Evolutionary conservation across 2,329 filamentous ascomycete genomes (phyloP).

Genomic region (Alternaria triticimaculans): DNA sequence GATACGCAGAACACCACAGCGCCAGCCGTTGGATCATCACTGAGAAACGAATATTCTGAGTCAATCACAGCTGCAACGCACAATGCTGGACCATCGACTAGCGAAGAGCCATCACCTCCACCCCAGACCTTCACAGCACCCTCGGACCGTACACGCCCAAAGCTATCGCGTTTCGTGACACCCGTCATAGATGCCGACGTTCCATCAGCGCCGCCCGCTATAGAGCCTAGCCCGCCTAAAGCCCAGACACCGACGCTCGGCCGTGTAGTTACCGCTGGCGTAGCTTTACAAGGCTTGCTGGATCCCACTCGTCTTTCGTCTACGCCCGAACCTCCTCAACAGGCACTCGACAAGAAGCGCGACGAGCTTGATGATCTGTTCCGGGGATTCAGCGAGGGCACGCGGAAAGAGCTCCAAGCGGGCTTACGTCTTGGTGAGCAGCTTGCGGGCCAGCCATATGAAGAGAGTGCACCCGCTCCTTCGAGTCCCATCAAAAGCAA

Average conservation of each 20-base stretch:
- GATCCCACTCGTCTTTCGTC: slow-evolving; percentile 39
- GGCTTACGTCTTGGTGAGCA: slow-evolving; percentile 49
- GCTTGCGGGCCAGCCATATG: slow-evolving; percentile 34
- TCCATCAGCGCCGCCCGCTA: slow-evolving; percentile 40
- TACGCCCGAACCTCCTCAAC: slow-evolving; percentile 36
- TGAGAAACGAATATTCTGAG: slow-evolving; percentile 21
- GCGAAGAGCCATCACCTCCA: slow-evolving; percentile 13
- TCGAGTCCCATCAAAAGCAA: slow-evolving; percentile 27
- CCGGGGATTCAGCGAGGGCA: slow-evolving; percentile 49
- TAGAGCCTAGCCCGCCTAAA: slow-evolving; percentile 31
- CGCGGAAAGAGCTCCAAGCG: slow-evolving; percentile 47
- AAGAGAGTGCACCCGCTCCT: slow-evolving; percentile 19
- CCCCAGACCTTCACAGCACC: slow-evolving; percentile 7
- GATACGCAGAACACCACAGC: slow-evolving; percentile 8
- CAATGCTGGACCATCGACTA: not conserved
- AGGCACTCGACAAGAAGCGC: slow-evolving; percentile 28
- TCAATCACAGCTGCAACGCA: slow-evolving; percentile 1
- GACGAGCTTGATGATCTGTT: slow-evolving; percentile 46
- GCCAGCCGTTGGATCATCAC: slow-evolving; percentile 11
- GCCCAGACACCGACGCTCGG: slow-evolving; percentile 41
- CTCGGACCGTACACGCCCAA: slow-evolving; percentile 20
- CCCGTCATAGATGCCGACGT: slow-evolving; percentile 35
- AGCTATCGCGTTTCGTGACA: slow-evolving; percentile 32
- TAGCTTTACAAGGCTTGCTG: slow-evolving; percentile 47
- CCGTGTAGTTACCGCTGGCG: slow-evolving; percentile 47